Base-by-base conservation (phyloP, 495 filamentous ascomycete genomes). In the Parathielavia appendiculata region DNA sequence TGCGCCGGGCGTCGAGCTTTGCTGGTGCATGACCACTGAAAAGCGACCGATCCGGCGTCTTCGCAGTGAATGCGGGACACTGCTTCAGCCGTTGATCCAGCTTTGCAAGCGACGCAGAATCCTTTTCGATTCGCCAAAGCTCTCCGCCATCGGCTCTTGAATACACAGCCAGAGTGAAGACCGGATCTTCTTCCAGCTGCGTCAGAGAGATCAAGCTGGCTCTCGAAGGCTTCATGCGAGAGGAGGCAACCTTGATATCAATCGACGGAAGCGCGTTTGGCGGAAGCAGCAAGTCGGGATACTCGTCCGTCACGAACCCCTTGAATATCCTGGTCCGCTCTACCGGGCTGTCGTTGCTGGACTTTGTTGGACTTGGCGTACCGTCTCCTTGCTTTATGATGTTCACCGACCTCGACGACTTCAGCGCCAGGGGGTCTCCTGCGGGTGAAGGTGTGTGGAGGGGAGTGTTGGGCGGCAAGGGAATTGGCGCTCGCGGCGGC, bases 21-120 rank as follows among this genome's bases (percentile, higher is more conserved):
- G 91, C 92, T 11, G 93, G 93, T 7, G 93, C 91, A 70, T 98
- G 92, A 0, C 93, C 93, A 60, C 79, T 89, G 68, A 98, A 98
- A 6, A 98, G 80, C 19, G 81, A 82, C 40, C 88, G 81, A 61
- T 97, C 93, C 0, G 95, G 95, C 12, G 92, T 81, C 72, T 78
- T 91, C 8, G 76, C 73, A 14, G 79, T 79, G 64, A 95, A 90
- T 5, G 78, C 65, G 40, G 81, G 77, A 36, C 82, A 81, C 60
- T 87, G 83, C 66, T 87, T 89, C 48, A 98, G 74, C 63, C 87
- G 81, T 45, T 86, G 78, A 71, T 98, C 92, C 26, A 98, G 78
- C 59, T 87, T 81, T 12, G 86, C 81, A n/a, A 98, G 74, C 53
- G 95, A 86, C 34, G 81, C 71, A 12, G 90, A 86, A 55, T 95